These are phyloP conservation scores for Barbatosphaeria neglecta DNA, from an alignment of 495 filamentous ascomycete species.

Conservation along the genomic window DNA sequence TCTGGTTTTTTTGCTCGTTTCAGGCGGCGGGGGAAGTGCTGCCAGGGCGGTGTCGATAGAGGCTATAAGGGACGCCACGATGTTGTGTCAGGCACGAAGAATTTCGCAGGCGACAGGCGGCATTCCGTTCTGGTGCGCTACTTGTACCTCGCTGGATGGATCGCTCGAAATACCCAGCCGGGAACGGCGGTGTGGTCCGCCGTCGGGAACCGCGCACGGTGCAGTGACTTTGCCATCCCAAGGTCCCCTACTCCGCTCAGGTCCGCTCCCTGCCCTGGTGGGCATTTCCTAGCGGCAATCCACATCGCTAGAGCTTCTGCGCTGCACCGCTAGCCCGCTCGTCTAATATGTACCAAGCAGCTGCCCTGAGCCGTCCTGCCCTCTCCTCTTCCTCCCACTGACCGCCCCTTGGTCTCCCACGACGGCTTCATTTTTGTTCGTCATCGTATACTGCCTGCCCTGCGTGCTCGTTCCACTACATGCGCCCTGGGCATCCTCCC, in stretches of 20 bases:
- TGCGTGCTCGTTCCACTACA: not conserved
- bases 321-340: not conserved
- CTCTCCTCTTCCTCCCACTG: not conserved
- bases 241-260: not conserved
- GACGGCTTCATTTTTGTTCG: not conserved
- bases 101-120: no score
- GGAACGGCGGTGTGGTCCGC: not conserved
- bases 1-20: no score
- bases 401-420: not conserved
- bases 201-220: no score
- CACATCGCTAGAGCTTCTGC: not conserved
- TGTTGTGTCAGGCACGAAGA: no score
- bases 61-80: no score
- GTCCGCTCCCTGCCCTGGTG: no score
- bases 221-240: not conserved
- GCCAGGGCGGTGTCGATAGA: no score
- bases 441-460: no score
- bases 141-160: no score
- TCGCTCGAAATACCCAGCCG: no score
- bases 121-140: no score
- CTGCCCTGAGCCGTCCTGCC: not conserved
- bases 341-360: not conserved
- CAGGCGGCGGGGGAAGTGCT: no score
- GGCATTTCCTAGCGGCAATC: not conserved
- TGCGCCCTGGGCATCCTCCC: not conserved